phyloP scores from a whole-genome alignment of 2,329 filamentous ascomycete genomes.

The Curvularia verruculosa region DNA sequence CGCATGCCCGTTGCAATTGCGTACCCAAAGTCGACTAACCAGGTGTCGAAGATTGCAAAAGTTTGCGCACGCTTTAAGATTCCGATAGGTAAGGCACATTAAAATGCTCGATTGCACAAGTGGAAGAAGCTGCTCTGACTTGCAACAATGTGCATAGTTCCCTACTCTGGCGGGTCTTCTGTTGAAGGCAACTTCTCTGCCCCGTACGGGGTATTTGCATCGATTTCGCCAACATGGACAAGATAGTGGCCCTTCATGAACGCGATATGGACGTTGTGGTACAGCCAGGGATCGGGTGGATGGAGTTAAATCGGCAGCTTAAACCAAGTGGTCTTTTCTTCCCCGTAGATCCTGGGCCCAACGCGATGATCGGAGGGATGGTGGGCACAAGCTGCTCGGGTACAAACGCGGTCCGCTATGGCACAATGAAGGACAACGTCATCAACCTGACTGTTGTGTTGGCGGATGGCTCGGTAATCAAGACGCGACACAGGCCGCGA shows the following conservation, averaged over 20 bases:
- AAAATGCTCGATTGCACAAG: neutral
- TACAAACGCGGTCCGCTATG: constrained; percentile 90
- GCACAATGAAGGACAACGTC: constrained; percentile 95
- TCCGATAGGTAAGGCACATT: neutral
- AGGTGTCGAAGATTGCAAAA: neutral
- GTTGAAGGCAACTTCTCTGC: neutral
- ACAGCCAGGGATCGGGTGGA: constrained; percentile 79
- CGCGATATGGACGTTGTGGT: constrained; percentile 65
- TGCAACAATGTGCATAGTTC: neutral
- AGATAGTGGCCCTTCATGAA: constrained; percentile 77
- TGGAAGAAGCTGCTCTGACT: neutral
- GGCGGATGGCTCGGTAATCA: constrained; percentile 87
- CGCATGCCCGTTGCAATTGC: neutral
- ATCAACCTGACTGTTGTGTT: constrained; percentile 84
- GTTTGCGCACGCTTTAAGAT: neutral
- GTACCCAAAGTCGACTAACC: neutral
- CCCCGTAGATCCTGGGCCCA: constrained; percentile 87
- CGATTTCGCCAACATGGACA: constrained; percentile 85
- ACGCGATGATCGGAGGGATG: constrained; percentile 91
- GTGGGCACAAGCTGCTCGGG: constrained; percentile 79
- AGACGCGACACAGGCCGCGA: constrained; percentile 83
- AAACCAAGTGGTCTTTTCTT: constrained; percentile 79
- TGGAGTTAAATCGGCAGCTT: constrained; percentile 79
- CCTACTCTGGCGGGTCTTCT: neutral
- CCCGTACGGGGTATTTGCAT: constrained; percentile 72